Base-by-base conservation (phyloP, 1,139 yeast genomes). In the Yamadazyma atmosphaerica region DNA sequence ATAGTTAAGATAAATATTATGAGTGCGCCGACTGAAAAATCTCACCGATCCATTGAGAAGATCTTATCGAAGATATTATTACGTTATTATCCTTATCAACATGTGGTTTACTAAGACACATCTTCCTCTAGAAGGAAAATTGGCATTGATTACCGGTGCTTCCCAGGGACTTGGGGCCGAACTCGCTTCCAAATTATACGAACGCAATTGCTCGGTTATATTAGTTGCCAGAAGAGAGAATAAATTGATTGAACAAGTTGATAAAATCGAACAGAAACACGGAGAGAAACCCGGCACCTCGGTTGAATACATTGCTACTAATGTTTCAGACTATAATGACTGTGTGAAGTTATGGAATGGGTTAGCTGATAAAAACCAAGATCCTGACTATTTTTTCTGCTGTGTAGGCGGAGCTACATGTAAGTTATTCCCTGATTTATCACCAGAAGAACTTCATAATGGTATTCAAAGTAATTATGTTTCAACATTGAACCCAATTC, bases 151-250 rank as follows among this genome's bases (percentile, higher is more conserved):
- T 14, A 78, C 96, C 0, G 99, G 99, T 1, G 98, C 92, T 0
- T 89, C 98, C 0, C 98, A 92, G 54, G 99, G 99, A 0, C 68
- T 92, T 1, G 98, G 99, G 0, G 81, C 81, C 2, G 86, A 86
- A 34, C 59, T 94, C 39, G 96, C 96, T 0, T 65, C 67, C 29
- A 70, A 77, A 44, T 63, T 84, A 34, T 82, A 77, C 41, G 46
- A 63, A 3, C 55, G 60, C 18, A 83, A 86, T 5, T 86, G 92
- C 35, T 60, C 74, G 3, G 87, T 90, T 4, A 68, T 84, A 1
- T 61, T 90, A 14, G 86, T 89, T 12, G 89, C 97, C 2, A 70
- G 98, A 47, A 83, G 87, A 1, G 81, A 73, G 49, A 38, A 68
- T 7, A 83, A 78, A 51, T 68, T 90, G 34, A 51, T 63, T 33